Evolutionary conservation across 2,329 filamentous ascomycete genomes (phyloP), one percentile per base, ranked within the genome.

Genomic region (Blastomyces percursus): DNA sequence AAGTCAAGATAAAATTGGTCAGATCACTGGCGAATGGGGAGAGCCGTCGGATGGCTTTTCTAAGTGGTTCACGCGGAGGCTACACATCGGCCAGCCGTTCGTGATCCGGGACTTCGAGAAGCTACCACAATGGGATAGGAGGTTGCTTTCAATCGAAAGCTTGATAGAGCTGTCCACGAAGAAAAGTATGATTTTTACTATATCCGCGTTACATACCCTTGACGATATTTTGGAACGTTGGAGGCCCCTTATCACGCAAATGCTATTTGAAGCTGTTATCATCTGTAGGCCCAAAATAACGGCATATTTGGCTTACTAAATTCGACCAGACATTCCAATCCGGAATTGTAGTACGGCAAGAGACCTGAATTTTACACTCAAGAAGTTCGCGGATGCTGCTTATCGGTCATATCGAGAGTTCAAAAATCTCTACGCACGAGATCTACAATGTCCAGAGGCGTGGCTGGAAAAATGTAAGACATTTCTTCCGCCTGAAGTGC

Each of bases 291-390:
- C 30, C 4, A 32, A 32, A n/a, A 11, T 2, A 38, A 11, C 9
- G 9, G 4, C 6, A 16, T 52, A 38, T 40, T 32, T 27, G 54
- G 46, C 46, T 61, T 63, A 55, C 24, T 57, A 44, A 0, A 8
- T 51, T 38, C 8, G 2, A 30, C 60, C 32, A 72, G 69, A 71
- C 62, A 72, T 74, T 42, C 69, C 71, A 8, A 71, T 74, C 12
- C 69, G 70, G 19, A 74, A 74, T 52, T 74, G 72, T 62, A 71
- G 69, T 42, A 73, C 72, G 2, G 69, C 70, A 38, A 68, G 72
- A 59, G 72, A 75, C 63, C 57, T 74, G 11, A 71, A 67, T 12
- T 71, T 74, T 64, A 70, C 70, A 24, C 66, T 74, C 52, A 70
- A 67, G 42, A 73, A 74, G 62, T 70, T 74, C 42, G 66, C 70